Percentiles rank a stretch among this genome's conserved stretches.
phyloP scores from a whole-genome alignment of 2,329 filamentous ascomycete species.

The Didymella glomerata region DNA sequence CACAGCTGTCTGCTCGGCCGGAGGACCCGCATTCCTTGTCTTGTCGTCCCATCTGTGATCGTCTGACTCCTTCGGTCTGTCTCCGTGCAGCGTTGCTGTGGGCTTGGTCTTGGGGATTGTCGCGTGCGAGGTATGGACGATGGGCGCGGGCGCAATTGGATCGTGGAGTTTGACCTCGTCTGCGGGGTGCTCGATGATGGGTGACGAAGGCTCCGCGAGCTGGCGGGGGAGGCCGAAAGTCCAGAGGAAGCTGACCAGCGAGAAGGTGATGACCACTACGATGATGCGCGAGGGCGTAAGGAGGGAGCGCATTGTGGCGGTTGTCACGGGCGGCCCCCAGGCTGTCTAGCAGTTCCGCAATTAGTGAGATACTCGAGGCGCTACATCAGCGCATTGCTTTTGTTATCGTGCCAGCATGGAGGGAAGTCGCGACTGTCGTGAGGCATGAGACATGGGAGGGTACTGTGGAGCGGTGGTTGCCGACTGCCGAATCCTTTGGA shows the following conservation, averaged over 20 bases:
- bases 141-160: conserved; percentile 33
- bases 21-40: conserved; percentile 3
- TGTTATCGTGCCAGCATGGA: not conserved
- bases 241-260: conserved; percentile 46
- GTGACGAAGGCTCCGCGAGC: conserved; percentile 28
- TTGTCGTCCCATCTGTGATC: conserved; percentile 30
- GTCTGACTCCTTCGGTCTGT: conserved; percentile 20
- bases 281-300: conserved; percentile 46
- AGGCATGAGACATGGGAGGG: conserved; percentile 6
- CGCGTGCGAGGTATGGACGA: conserved; percentile 22
- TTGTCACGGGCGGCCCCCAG: conserved; percentile 7
- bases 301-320: conserved; percentile 38
- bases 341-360: no score
- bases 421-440: conserved; percentile 6
- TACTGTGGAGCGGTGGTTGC: conserved; percentile 9
- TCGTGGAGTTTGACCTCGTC: conserved; percentile 32
- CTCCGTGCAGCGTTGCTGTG: conserved; percentile 4
- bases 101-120: conserved; percentile 3
- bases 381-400: conserved; percentile 13
- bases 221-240: conserved; percentile 39
- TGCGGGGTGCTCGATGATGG: conserved; percentile 37
- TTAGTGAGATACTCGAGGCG: no score
- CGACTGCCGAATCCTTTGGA: conserved; percentile 4
- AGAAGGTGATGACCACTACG: conserved; percentile 36
- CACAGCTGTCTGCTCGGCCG: conserved; percentile 7